Conservation (phyloP, 345 rosid species). For the Zanthoxylum bungeanum region DNA sequence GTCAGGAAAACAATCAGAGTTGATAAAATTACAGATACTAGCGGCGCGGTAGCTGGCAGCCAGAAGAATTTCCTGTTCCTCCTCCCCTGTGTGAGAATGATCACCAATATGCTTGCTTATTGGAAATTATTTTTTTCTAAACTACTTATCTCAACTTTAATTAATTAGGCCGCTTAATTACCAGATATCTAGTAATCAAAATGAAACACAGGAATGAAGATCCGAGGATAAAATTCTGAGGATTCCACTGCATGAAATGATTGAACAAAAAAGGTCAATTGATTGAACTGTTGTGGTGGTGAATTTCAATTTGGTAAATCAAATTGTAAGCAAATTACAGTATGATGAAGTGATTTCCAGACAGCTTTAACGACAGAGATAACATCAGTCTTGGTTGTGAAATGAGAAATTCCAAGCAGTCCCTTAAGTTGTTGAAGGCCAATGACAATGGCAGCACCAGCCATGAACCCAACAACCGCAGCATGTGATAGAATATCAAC, state of each 20-base stretch:
- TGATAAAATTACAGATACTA: constrained; percentile 60
- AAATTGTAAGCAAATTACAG: constrained; percentile 36
- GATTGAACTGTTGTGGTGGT: too few relatives aligned
- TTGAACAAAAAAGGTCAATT: not conserved
- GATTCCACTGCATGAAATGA: constrained; percentile 52
- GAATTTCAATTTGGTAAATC: not conserved
- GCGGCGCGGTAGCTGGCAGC: constrained; percentile 86
- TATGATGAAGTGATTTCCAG: constrained; percentile 60
- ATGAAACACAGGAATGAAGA: constrained; percentile 60
- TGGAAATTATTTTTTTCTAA: too few relatives aligned
- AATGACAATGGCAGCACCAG: constrained; percentile 88
- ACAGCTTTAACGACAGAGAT: constrained; percentile 68
- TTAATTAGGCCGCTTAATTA: constrained; percentile 28
- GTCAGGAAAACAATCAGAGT: constrained; percentile 73
- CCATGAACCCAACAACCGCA: constrained; percentile 91
- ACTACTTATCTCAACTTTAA: not conserved
- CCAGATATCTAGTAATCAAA: constrained; percentile 59
- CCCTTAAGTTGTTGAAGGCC: constrained; percentile 94
- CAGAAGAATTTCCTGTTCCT: constrained; percentile 76
- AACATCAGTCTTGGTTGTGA: constrained; percentile 74
- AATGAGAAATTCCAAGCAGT: constrained; percentile 66
- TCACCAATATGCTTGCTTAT: not conserved
- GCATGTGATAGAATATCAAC: constrained; percentile 90
- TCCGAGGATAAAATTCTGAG: constrained; percentile 51
- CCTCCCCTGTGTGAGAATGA: constrained; percentile 54